A percentile compares a stretch with the other conserved stretches of the same genome.
These are phyloP conservation scores for Russula olivacea DNA, from an alignment of 768 basidiomycete species.

Conservation along the genomic window DNA sequence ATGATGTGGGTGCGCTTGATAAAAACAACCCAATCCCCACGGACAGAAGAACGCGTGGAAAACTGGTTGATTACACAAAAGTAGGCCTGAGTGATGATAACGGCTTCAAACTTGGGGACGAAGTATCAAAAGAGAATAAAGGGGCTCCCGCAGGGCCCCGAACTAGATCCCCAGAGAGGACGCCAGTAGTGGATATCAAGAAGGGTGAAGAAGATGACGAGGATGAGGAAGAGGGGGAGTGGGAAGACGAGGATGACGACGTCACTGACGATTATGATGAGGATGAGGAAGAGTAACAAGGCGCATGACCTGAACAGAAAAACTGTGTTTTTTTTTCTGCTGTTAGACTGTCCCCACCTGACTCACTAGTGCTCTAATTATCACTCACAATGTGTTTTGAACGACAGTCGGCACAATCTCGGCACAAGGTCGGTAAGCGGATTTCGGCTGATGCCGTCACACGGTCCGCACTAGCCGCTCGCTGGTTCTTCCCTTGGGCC, in stretches of 20 bases:
- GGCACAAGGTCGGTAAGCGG: not conserved
- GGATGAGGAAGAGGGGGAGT: constrained; percentile 38
- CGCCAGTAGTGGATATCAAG: constrained; percentile 34
- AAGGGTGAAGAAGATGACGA: constrained; percentile 27
- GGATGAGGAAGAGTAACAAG: constrained; percentile 29
- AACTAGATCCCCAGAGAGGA: constrained; percentile 26
- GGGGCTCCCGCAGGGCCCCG: not conserved
- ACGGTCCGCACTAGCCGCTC: not conserved
- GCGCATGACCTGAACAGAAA: not conserved
- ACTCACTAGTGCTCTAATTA: not conserved
- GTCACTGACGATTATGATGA: constrained; percentile 26
- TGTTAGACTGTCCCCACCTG: not conserved
- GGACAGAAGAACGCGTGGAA: constrained; percentile 30
- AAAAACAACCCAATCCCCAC: constrained; percentile 21
- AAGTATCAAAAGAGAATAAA: constrained; percentile 36
- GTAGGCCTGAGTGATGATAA: constrained; percentile 33
- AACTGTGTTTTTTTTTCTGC: not conserved
- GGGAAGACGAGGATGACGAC: constrained; percentile 30
- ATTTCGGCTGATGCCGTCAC: not conserved
- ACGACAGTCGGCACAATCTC: too few relatives aligned
- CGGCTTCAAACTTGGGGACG: constrained; percentile 48
- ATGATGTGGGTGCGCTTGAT: constrained; percentile 29
- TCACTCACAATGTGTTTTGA: too few relatives aligned
- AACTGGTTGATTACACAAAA: constrained; percentile 30
- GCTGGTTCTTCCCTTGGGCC: too few relatives aligned